Evolutionary conservation across 2,329 filamentous ascomycete genomes (phyloP), one percentile per base, ranked within the genome.

Genomic region (Hansfordia pulvinata): DNA sequence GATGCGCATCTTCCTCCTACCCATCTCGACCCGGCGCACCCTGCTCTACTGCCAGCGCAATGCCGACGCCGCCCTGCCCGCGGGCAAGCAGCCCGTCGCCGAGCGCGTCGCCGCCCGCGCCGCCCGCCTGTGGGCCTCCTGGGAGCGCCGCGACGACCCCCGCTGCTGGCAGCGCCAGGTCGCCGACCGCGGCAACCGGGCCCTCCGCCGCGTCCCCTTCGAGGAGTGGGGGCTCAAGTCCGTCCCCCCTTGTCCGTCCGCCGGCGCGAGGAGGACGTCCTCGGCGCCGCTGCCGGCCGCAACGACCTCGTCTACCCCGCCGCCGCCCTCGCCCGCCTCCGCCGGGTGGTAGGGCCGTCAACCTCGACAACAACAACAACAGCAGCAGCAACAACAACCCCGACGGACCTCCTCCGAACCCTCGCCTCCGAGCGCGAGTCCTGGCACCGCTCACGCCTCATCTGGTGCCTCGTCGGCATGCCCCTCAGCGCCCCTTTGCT

Each of bases 161-260:
- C 64, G 63, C 23, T 81, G 82, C 28, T 96, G 90, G 90, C 84
- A 94, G 61, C 84, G 79, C 47, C 73, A 73, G 40, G 65, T 94
- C 12, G 88, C 90, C 27, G 64, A 69, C 32, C 92, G 88, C 52
- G 90, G 90, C 30, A 94, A 98, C 55, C 62, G 73, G 25, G 73
- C 83, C 10, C 70, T 98, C 34, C 76, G 82, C 41, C 73, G 83
- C 35, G 93, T 98, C 43, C 82, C 90, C 3, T 94, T 82, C 50
- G 82, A 96, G 55, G 90, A 98, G 76, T 98, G 90, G 90, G 85
- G 83, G 1, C 64, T 98, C 39, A 96, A 96, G 58, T 93, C 84
- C 19, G 76, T 98, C 27, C 90, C 90, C 23, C 77, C 13, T 62
- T 93, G 39, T 83, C 75, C 21, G 59, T 71, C 30, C 67, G 71